Evolutionary conservation across 306 rosid species (phyloP), one percentile per base, ranked within the genome.

Genomic region (Heteromeles arbutifolia): DNA sequence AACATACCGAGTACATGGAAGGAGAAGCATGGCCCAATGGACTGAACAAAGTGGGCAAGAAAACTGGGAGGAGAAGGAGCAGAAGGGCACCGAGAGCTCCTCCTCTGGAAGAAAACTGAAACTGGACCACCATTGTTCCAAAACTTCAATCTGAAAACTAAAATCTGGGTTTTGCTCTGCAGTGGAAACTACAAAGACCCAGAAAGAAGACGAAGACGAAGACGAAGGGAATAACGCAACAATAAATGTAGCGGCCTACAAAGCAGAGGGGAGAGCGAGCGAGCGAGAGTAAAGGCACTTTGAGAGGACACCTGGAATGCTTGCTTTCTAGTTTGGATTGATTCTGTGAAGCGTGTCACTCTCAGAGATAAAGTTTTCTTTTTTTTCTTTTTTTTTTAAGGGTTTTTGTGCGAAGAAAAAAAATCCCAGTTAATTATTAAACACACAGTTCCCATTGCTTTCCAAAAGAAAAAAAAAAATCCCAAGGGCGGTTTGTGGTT

Each of bases 21-120:
- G 92, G 82, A 12, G 86, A 86, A 31, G 87, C 97, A 82, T 83
- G 74, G 53, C 81, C 69, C 43, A 90, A 83, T 53, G 97, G 97
- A 41, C 84, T 83, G 84, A 93, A 88, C 73, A 93, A 83, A 61
- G 77, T 71, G 45, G 97, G 91, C 68, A 85, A 82, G 75, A 86
- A 82, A 84, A 83, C 39, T 2, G 96, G 93, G 39, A 84, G 86
- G 19, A 90, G 81, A 69, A 91, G 81, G 50, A 90, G 77, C 57
- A 84, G 56, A 62, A 88, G 70, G 62, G 85, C 93, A 70, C 77
- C 81, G 34, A 85, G 45, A 74, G 88, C 78, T 62, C 78, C 78
- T 69, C 66, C 78, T 82, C 82, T 81, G 32, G 54, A 81, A 64
- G 75, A 50, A 50, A 15, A 39, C 68, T 72, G n/a, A 39, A 78